Base-by-base conservation (phyloP, 148 eudicot species). In the Linanthus parryae region DNA sequence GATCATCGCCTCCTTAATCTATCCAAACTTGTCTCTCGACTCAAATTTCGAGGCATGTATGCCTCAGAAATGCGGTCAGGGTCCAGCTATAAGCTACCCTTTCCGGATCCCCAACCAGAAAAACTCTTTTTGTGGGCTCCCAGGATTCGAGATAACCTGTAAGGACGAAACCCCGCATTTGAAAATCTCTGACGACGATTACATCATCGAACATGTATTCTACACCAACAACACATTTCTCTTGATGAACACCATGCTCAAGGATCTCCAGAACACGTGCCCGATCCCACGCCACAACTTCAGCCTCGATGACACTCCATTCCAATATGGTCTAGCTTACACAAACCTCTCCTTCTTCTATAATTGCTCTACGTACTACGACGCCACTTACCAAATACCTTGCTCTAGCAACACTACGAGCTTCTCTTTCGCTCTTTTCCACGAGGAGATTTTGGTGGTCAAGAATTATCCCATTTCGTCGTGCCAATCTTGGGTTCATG, bases 31-130 rank as follows among this genome's bases (percentile, higher is more conserved):
- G n/a, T n/a, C n/a, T n/a, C n/a, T n/a, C n/a, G 50, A 54, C 25
- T 25, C 20, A 14, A 72, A 42, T 8, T 63, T 54, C 18, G 39
- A 28, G 18, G 26, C 62, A 2, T 79, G 81, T 57, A 36, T 11
- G 10, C 71, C 78, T 18, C 53, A 56, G 30, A 69, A 45, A 23
- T 79, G 85, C 31, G 74, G 78, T 18, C 46, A 69, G 30, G 78
- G 73, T 42, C 45, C 69, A 22, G 49, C 35, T 47, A 72, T 75
- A 28, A 45, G 60, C 20, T 66, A 63, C 53, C 84, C 84, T 11
- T 79, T 79, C 22, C 75, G 81, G 78, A 62, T 69, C 26, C 56
- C 57, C 4, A 27, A 29, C 37, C 40, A 21, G 42, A 78, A 79
- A 47, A 58, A 59, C 27, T 21, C 75, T 5, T 42, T 30, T 31